These are phyloP conservation scores for Davidsoniella virescens DNA, from an alignment of 2,329 filamentous ascomycete species.

Conservation along the genomic window DNA sequence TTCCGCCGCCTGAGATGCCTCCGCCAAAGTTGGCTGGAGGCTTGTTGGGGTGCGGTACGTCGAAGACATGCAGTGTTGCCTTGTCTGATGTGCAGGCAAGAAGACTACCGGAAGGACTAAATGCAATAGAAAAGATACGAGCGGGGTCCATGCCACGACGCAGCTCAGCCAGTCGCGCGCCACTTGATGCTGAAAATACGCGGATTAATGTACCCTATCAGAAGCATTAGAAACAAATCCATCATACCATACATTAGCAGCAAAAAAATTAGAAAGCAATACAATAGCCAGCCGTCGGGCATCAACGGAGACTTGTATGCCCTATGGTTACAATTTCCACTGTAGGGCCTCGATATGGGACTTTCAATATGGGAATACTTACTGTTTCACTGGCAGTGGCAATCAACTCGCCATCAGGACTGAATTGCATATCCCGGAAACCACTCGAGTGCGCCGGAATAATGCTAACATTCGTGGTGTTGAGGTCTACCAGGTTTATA, in stretches of 20 bases:
- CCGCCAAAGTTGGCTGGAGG: conserved; percentile 13
- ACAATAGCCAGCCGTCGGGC: too few relatives aligned
- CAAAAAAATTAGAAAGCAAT: background rate
- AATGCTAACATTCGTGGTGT: conserved; percentile 72
- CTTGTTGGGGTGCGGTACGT: conserved; percentile 47
- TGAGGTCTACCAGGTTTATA: conserved; percentile 69
- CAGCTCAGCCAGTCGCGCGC: conserved; percentile 67
- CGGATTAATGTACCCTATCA: conserved; percentile 62
- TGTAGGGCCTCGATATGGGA: background rate
- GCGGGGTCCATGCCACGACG: conserved; percentile 80
- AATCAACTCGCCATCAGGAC: conserved; percentile 61
- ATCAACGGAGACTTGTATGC: too few relatives aligned
- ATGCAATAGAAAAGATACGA: conserved; percentile 70
- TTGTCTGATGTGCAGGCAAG: conserved; percentile 94
- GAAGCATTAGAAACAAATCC: background rate
- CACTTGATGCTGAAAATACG: conserved; percentile 66
- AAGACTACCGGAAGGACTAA: conserved; percentile 65
- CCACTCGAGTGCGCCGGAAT: conserved; percentile 76
- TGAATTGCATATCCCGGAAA: conserved; percentile 64
- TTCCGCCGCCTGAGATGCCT: too few relatives aligned
- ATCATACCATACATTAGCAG: background rate
- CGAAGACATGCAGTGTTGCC: conserved; percentile 86
- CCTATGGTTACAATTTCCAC: conserved; percentile 21
- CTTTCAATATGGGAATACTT: conserved; percentile 1
- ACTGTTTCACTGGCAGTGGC: conserved; percentile 74